Evolutionary conservation across 306 rosid species (phyloP), one percentile per base, ranked within the genome.

Genomic region (Amphicarpaea edgeworthii): DNA sequence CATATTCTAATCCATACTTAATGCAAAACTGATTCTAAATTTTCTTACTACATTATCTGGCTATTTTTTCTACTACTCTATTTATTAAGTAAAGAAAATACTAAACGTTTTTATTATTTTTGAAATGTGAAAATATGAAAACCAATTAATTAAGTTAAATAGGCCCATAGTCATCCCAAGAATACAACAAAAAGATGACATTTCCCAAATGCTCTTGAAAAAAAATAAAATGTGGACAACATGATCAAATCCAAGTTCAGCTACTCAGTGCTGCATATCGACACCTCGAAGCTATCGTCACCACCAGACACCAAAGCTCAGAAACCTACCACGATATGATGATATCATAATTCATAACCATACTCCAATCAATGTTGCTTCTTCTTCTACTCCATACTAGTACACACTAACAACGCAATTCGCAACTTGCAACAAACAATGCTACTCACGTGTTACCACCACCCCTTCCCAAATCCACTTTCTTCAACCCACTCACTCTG

Each of bases 361-460:
- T 17, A 30, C 28, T 30, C 50, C 69, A 45, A 54, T 28, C 72
- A 46, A 57, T 64, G 81, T 8, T 47, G 20, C 24, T 76, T 28
- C 54, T 76, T 28, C 54, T 79, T 20, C 57, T 11, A 60, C 63
- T 43, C 28, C 55, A 64, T 42, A 8, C 30, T 14, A n/a, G n/a
- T n/a, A n/a, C n/a, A n/a, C 76, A 26, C 30, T 53, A 21, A 46
- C 50, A 21, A 46, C 50, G 37, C 55, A 55, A 10, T 3, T 20
- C 49, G 6, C 4, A 28, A 34, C 32, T 61, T 64, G 9, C 6
- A 23, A 68, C 45, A 26, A 23, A 83, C 85, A 71, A 91, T 91
- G 95, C 74, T 90, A 45, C 76, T 88, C 82, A 64, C 91, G 68
- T 80, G 59, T 55, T 84, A 61, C 3, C 70, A 50, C 4, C 80